Conservation (phyloP, 73 alveolate species). For the Breviolum minutum region DNA sequence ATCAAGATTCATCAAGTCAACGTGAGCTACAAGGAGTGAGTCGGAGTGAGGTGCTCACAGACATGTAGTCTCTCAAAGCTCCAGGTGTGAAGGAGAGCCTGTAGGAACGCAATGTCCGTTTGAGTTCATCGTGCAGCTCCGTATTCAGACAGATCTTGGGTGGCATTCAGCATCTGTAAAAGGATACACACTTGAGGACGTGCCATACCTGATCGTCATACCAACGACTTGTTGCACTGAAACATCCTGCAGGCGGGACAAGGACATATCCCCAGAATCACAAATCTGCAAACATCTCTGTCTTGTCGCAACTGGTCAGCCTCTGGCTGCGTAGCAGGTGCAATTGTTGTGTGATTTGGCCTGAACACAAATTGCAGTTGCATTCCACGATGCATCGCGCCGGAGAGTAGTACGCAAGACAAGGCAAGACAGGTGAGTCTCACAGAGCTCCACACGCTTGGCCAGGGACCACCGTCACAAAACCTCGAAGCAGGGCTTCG, state of each 20-base stretch:
- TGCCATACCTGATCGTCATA: not conserved
- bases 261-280: not conserved
- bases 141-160: no score
- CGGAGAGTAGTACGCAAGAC: no score
- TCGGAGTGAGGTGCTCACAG: not conserved
- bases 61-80: constrained; percentile 57
- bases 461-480: constrained; percentile 6
- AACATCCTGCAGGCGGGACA: constrained; percentile 13
- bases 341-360: constrained; percentile 32
- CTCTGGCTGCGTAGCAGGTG: constrained; percentile 81
- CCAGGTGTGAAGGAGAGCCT: constrained; percentile 59
- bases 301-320: not conserved
- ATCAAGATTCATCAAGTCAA: not conserved
- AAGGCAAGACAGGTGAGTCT: no score
- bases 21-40: not conserved
- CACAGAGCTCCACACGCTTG: not conserved
- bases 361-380: not conserved
- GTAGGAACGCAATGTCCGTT: not conserved
- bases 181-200: no score
- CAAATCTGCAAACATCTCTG: not conserved
- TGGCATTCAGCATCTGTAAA: no score
- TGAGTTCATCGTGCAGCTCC: no score
- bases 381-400: not conserved
- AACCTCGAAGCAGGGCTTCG: not conserved
- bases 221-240: constrained; percentile 12